Evolutionary conservation across 2,329 filamentous ascomycete genomes (phyloP), one percentile per base, ranked within the genome.

Genomic region (Zasmidium citrigriseum): DNA sequence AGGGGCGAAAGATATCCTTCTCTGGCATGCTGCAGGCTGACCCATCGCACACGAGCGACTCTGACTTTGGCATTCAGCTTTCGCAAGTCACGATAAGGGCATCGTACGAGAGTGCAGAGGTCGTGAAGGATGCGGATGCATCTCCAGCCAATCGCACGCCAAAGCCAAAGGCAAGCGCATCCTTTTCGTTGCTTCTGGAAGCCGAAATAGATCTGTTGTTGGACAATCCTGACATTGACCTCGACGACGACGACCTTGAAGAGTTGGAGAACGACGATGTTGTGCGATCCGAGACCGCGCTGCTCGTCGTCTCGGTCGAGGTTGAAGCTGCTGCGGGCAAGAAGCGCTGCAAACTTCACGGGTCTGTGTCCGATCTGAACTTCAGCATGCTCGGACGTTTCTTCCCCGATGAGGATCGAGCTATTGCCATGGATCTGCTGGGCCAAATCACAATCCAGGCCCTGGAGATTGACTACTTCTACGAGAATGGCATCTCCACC

Each of bases 131-230:
- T n/a, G n/a, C n/a, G n/a, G n/a, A n/a, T n/a, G n/a, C n/a, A n/a
- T n/a, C n/a, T n/a, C n/a, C n/a, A n/a, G n/a, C n/a, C n/a, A n/a
- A n/a, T n/a, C n/a, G n/a, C n/a, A n/a, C n/a, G n/a, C n/a, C 52
- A 18, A 46, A 23, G 24, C 52, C 52, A 22, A 54, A 54, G 2
- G 52, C 24, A 7, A 23, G 27, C 16, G 16, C 18, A 21, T 47
- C 41, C 4, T 54, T 46, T 22, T 18, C 24, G 41, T 27, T 54
- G 1, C 47, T 47, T 45, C 41, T 54, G 11, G 52, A 54, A n/a
- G 52, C 34, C 1, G 52, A 23, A 46, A 54, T 54, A 11, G 52
- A 54, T 24, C 29, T 54, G 20, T n/a, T n/a, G n/a, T n/a, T n/a
- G n/a, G n/a, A n/a, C n/a, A n/a, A n/a, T n/a, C n/a, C n/a, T n/a